Base-by-base conservation (phyloP, 2,329 filamentous ascomycete genomes). In the Fusarium albosuccineum region DNA sequence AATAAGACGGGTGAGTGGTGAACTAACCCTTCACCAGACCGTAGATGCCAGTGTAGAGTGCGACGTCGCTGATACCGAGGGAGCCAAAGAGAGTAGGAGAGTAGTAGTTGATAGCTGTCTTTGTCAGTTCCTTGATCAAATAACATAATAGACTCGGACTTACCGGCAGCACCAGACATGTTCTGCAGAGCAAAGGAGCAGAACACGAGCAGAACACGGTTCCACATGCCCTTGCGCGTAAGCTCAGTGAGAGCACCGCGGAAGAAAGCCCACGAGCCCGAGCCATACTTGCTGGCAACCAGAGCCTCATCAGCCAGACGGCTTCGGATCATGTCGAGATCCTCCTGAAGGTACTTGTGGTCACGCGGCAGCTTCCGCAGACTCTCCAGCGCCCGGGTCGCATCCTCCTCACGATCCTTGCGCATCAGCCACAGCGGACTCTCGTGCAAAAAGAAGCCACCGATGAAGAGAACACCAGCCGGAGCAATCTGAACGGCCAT, bases 21-120 rank as follows among this genome's bases (percentile, higher is more conserved):
- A 26, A 33, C 64, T 39, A 48, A 72, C 70, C 71, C 68, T 82
- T 82, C 34, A 82, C 78, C 5, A 82, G 77, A 4, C 84, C 84
- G 62, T 85, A 86, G 57, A 86, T 82, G 3, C 84, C 84, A 0
- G 84, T 86, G 6, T 82, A 83, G 29, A 86, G 78, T 7, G 78
- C 71, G 9, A 79, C 76, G 33, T 81, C 79, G 6, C 76, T 78
- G 27, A 86, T 82, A 1, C 84, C 84, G 0, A 86, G 76, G 0
- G 79, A 81, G 5, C 73, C 72, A 39, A 82, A 82, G 6, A 82
- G 72, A 10, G 78, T 79, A 2, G 79, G 79, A 0, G 79, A 79
- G 68, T 82, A 80, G 73, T 82, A 82, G 74, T 82, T 81, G 58
- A 82, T 81, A 10, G 80, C 78, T 70, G 4, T 1, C 3, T 14